phyloP scores from a whole-genome alignment of 306 rosid species.

The Cicer arietinum region DNA sequence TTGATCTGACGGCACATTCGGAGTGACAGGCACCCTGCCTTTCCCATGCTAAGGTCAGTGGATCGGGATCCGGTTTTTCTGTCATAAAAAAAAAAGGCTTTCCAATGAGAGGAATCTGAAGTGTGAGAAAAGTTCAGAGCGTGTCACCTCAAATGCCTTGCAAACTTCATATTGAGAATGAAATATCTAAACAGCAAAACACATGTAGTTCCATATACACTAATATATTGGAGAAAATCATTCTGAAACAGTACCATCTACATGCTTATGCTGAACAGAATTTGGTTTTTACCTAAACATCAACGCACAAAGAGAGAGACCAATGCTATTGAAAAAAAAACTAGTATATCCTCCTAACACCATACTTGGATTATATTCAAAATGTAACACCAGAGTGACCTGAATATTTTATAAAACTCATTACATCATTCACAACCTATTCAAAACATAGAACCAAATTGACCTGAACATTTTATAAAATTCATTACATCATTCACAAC shows the following conservation, averaged over 20 bases:
- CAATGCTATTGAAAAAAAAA: neutral
- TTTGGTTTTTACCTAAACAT: neutral
- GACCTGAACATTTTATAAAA: neutral
- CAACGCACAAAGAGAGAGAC: neutral
- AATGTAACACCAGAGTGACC: neutral
- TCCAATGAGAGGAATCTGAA: neutral
- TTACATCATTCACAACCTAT: constrained; percentile 29
- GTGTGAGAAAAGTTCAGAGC: neutral
- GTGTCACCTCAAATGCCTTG: neutral
- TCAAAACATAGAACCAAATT: too few species aligned
- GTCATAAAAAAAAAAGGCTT: too few species aligned
- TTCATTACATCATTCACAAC: constrained; percentile 25
- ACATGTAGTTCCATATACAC: neutral
- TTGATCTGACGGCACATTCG: too few species aligned
- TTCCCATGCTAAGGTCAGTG: too few species aligned
- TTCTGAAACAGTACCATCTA: neutral
- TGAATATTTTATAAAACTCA: neutral
- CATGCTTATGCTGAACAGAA: neutral
- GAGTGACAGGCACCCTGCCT: too few species aligned
- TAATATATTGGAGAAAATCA: neutral
- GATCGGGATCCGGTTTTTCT: too few species aligned
- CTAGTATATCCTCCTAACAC: neutral
- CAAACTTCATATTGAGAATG: neutral
- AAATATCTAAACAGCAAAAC: constrained; percentile 8
- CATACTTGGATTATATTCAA: neutral